Conservation (phyloP, 208 protist species). For the Crithidia mellificae region DNA sequence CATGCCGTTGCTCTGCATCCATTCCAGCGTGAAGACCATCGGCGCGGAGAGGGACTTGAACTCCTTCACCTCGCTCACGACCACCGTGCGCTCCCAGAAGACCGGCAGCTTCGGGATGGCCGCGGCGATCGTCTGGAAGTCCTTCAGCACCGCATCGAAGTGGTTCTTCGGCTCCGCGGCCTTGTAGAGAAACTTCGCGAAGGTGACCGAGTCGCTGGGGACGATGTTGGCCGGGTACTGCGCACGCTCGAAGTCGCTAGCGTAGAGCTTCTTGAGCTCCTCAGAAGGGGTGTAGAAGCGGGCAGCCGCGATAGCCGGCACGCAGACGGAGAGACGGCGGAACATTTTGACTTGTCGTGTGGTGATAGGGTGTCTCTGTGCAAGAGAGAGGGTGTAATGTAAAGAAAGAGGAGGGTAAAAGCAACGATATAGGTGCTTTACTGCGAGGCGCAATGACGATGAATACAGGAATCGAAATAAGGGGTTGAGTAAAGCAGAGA, state of each 20-base stretch:
- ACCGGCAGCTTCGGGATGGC: constrained; percentile 74
- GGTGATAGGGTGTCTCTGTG: background rate
- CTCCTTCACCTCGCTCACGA: constrained; percentile 69
- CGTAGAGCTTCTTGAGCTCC: constrained; percentile 85
- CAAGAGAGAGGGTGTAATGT: background rate
- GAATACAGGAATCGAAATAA: background rate
- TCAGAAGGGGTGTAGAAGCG: constrained; percentile 89
- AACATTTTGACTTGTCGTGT: constrained; percentile 41
- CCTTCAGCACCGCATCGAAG: constrained; percentile 75
- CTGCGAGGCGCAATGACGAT: background rate
- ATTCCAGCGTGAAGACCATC: constrained; percentile 84
- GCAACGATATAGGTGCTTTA: constrained; percentile 21
- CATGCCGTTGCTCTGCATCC: constrained; percentile 92
- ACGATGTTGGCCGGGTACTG: constrained; percentile 80
- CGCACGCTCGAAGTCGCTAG: constrained; percentile 86
- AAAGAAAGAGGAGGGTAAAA: constrained; percentile 1
- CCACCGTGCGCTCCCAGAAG: constrained; percentile 87
- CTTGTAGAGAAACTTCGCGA: constrained; percentile 92
- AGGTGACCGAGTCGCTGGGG: constrained; percentile 86
- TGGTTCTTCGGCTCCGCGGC: constrained; percentile 66
- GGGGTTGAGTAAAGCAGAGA: background rate
- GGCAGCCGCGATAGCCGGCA: constrained; percentile 39
- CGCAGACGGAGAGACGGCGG: constrained; percentile 62
- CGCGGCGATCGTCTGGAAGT: constrained; percentile 76
- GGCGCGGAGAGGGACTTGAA: constrained; percentile 83